Base-by-base conservation (phyloP, 2,329 filamentous ascomycete genomes). In the Conoideocrella luteorostrata region DNA sequence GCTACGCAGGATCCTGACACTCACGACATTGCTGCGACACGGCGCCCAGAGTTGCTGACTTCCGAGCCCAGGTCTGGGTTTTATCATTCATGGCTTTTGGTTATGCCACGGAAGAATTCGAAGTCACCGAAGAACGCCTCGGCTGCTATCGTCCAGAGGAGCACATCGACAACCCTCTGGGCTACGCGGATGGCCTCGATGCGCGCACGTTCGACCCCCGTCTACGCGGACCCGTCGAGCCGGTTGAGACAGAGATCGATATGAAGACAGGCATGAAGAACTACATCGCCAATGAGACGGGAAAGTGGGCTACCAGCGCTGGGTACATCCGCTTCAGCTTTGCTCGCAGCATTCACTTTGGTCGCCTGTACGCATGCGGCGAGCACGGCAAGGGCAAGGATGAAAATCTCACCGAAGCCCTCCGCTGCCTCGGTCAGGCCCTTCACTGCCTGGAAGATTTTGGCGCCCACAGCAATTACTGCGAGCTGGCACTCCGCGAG, bases 181-280 rank as follows among this genome's bases (percentile, higher is more conserved):
- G 85, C 50, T 95, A 95, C 59, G 88, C 86, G 38, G 89, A 97
- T 55, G 87, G 88, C 53, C 57, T 78, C 13, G 93, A 98, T 67
- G 93, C 93, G 5, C 79, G 88, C 48, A 78, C 85, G 55, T 89
- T 80, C 57, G 93, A 97, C 60, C 68, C 75, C 29, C 83, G 93
- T 21, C 78, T 97, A 7, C 84, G 93, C 40, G 86, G 82, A 1
- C 90, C 90, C 0, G 81, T 97, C 7, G 70, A 79, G 47, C 75
- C 77, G 4, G 64, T 77, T 32, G 87, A 93, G 58, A 78, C 86
- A 17, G 80, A 86, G 47, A 77, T 93, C 45, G 87, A 93, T 56
- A 68, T 69, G 26, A 69, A 76, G 5, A 93, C 87, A 1, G 90
- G 90, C n/a, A 95, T 98, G 91, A 98, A 97, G 67, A 97, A 97